Base-by-base conservation (phyloP, 768 basidiomycete genomes). In the Lentinula sp. region DNA sequence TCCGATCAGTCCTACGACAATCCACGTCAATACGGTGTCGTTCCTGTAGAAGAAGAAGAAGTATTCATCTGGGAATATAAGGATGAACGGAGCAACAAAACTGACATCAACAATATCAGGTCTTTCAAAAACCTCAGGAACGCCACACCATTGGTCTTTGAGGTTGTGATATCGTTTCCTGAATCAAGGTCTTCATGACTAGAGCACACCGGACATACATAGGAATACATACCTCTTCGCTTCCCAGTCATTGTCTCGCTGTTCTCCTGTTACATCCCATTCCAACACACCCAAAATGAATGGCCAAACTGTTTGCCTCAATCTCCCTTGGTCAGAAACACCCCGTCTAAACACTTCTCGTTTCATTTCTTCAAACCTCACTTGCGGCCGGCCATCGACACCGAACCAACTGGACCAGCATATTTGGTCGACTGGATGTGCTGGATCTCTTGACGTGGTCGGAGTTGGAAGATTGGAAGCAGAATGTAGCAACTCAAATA, bases 1-100 rank as follows among this genome's bases (percentile, higher is more conserved):
- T 89, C 40, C 97, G 83, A 72, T 99, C 97, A 21, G 97, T 99
- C 31, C 97, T 84, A 61, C 95, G 87, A 68, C 97, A 98, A 70
- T 98, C 97, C 60, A 99, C 97, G 68, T 98, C 93, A 66, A 94
- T 93, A 28, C 93, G 85, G 73, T 94, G 93, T n/a, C 91, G 85
- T 70, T 94, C 93, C 87, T 88, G 60, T 32, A 40, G n/a, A 32
- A 55, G 9, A 23, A 40, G n/a, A 32, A 55, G 9, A 23, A 40
- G 2, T 16, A n/a, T 42, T 23, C 9, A 61, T 21, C 60, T 61
- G 21, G 60, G 60, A 52, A 57, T 57, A 42, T 28, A 37, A 48
- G 56, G 57, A 13, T 49, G 59, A 59, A n/a, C 37, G 34, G 35
- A 59, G 18, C 39, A 10, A 50, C 52, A 62, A 64, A 71, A 71